Evolutionary conservation across 768 basidiomycete genomes (phyloP).

Genomic region (Tulasnella sp.): DNA sequence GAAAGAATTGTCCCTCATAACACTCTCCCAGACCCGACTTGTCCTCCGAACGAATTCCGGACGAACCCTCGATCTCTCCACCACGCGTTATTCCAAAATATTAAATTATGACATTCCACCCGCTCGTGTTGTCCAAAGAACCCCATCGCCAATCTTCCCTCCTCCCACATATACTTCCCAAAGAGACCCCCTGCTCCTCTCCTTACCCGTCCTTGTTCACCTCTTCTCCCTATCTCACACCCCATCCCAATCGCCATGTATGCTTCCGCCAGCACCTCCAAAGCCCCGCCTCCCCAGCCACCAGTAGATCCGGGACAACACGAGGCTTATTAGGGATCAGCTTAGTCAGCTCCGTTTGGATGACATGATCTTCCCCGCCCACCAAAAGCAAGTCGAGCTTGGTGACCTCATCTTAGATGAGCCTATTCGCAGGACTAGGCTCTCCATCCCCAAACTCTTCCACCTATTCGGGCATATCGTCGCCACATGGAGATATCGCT

Average conservation of each 20-base stretch:
- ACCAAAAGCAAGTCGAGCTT: background rate
- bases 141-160: too few relatives aligned
- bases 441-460: background rate
- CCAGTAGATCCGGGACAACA: background rate
- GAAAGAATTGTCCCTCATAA: too few relatives aligned
- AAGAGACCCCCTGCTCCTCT: too few relatives aligned
- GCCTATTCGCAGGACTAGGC: background rate
- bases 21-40: background rate
- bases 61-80: too few relatives aligned
- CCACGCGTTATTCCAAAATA: too few relatives aligned
- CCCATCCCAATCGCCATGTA: too few relatives aligned
- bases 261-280: too few relatives aligned
- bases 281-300: too few relatives aligned
- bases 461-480: background rate
- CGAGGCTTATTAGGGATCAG: background rate
- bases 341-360: constrained; percentile 1
- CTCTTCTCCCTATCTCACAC: too few relatives aligned
- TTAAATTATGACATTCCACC: too few relatives aligned
- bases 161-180: background rate
- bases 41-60: too few relatives aligned
- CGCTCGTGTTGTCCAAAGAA: background rate
- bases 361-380: background rate
- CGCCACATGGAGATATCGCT: background rate
- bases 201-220: too few relatives aligned
- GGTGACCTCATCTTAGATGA: background rate